Evolutionary conservation across 2,329 filamentous ascomycete species (phyloP).

Genomic region (Fusarium nelsonii): DNA sequence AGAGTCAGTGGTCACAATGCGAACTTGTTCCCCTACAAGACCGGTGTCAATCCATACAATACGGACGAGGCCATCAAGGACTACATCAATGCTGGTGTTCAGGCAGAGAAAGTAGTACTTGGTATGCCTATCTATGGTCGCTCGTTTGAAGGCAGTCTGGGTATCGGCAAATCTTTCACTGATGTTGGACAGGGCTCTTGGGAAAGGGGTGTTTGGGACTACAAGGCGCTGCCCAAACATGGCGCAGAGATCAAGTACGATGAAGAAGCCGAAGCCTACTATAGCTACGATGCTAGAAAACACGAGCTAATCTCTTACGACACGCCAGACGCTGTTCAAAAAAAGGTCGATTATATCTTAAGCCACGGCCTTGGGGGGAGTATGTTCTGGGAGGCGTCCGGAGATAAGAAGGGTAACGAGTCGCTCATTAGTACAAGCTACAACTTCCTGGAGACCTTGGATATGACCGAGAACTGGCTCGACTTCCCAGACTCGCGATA

Average conservation of each 20-base stretch:
- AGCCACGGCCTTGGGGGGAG: constrained; percentile 28
- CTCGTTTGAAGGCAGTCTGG: constrained; percentile 31
- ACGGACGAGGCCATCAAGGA: constrained; percentile 22
- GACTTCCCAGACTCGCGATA: constrained; percentile 60
- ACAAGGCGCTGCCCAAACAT: constrained; percentile 32
- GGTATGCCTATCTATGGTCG: constrained; percentile 39
- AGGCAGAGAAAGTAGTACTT: constrained; percentile 29
- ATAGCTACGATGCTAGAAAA: constrained; percentile 34
- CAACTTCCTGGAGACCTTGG: constrained; percentile 17
- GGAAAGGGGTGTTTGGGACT: constrained; percentile 37
- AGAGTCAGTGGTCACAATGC: constrained; percentile 49
- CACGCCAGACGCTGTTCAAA: constrained; percentile 20
- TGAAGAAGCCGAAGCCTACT: constrained; percentile 26
- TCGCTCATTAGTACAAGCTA: constrained; percentile 33
- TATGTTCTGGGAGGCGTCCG: constrained; percentile 41
- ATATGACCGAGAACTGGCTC: constrained; percentile 32
- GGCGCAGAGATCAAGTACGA: constrained; percentile 30
- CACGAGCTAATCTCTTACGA: constrained; percentile 36
- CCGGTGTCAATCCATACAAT: constrained; percentile 14
- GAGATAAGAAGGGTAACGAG: constrained; percentile 25
- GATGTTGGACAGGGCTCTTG: constrained; percentile 35
- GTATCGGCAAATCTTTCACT: constrained; percentile 26
- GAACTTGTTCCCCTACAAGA: constrained; percentile 55
- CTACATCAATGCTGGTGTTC: constrained; percentile 27
- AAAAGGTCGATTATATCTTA: constrained; percentile 31